Evolutionary conservation across 495 filamentous ascomycete genomes (phyloP), one percentile per base, ranked within the genome.

Genomic region (Daldinia grandis): DNA sequence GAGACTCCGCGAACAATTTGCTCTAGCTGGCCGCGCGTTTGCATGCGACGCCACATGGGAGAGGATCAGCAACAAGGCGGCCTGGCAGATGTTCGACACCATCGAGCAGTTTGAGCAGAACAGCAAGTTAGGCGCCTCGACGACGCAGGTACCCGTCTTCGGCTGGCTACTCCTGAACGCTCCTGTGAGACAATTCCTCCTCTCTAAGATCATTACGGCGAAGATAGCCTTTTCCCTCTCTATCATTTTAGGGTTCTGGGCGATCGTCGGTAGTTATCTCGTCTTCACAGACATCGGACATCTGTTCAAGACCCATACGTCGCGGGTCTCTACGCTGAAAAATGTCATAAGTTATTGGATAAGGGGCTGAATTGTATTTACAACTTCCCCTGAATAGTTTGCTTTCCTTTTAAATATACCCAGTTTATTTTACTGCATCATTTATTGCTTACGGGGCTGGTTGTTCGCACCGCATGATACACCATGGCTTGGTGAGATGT

Each of bases 31-130:
- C 8, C 77, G 86, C 30, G 49, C 72, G 30, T 82, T 86, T 54
- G 88, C 87, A 0, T 83, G 86, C 50, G 81, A 86, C 50, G 86
- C 86, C 5, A 89, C 86, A 1, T 90, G 88, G 88, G 87, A 89
- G 72, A 86, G 84, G 76, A 87, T 89, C 74, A 86, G 87, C 74
- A 87, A 87, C 58, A 84, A 82, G 9, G 87, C 87, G 0, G 87
- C 87, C 24, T 84, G 84, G 81, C 78, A 86, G 62, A 84, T 89
- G 68, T 78, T 83, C 14, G 83, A 85, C 50, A 83, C 82, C 25
- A 79, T 89, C 17, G 78, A 80, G 33, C 72, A 80, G 62, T 77
- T 76, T 44, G 73, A 78, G n/a, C 31, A 56, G 35, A 44, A 68
- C 62, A 55, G 69, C n/a, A 14, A 62, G n/a, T 24, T 37, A 5